Percentiles rank a stretch among this genome's conserved stretches.
Conservation (phyloP, 1,284 basidiomycete species). For the Paramarasmius palmivorus region DNA sequence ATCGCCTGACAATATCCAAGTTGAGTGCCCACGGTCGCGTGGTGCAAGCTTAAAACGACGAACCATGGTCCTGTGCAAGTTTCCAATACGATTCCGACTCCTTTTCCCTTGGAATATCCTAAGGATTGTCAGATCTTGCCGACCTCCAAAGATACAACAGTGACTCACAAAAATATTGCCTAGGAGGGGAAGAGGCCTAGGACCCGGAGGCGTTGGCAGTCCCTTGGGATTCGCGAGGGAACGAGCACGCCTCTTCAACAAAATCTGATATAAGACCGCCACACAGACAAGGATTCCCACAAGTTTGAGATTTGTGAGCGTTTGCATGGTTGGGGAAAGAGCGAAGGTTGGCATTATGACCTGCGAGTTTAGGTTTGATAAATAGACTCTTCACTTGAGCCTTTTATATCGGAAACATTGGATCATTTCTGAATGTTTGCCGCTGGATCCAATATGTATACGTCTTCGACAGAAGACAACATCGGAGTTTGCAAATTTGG, state of each 20-base stretch:
- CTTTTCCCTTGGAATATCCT: slow-evolving; percentile 37
- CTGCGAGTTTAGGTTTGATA: too few relatives aligned
- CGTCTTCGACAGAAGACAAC: too few relatives aligned
- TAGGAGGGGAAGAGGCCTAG: slow-evolving; percentile 40
- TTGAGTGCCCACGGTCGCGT: not conserved
- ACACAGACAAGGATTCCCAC: not conserved
- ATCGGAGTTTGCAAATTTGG: too few relatives aligned
- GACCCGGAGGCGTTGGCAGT: slow-evolving; percentile 44
- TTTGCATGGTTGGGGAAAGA: too few relatives aligned
- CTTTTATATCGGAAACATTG: too few relatives aligned
- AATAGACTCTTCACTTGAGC: too few relatives aligned
- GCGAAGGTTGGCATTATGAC: too few relatives aligned
- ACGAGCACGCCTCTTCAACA: slow-evolving; percentile 8
- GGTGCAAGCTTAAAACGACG: slow-evolving; percentile 2
- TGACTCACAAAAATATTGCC: slow-evolving; percentile 37
- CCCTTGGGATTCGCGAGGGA: slow-evolving; percentile 18
- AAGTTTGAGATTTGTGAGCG: not conserved
- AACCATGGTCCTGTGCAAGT: slow-evolving; percentile 38
- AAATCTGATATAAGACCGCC: not conserved
- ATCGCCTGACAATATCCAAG: slow-evolving; percentile 28
- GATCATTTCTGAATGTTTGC: too few relatives aligned
- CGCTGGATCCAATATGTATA: too few relatives aligned
- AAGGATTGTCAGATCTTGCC: not conserved
- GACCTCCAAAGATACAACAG: not conserved
- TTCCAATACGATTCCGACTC: slow-evolving; percentile 32